Evolutionary conservation across 75 land plant species (phyloP).

Genomic region (Larix kaempferi): DNA sequence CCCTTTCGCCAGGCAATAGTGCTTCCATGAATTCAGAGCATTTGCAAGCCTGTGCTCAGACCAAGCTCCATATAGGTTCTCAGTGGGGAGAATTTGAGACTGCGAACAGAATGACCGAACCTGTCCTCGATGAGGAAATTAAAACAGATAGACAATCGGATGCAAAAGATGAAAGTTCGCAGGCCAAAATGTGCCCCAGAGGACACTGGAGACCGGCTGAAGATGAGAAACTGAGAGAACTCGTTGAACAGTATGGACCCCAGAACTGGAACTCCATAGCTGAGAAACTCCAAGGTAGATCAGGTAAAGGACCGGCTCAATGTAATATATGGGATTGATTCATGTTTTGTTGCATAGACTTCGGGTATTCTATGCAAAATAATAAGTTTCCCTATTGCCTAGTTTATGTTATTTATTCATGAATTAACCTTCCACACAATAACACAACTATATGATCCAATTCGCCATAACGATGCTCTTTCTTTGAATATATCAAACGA

Average conservation of each 20-base stretch:
- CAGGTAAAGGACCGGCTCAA: slow-evolving; percentile 24
- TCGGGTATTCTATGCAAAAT: too few relatives aligned
- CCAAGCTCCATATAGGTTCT: neutral
- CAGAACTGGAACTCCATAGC: slow-evolving; percentile 65
- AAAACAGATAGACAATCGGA: neutral
- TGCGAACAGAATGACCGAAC: slow-evolving; percentile 1
- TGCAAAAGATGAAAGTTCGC: neutral
- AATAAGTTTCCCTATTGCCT: too few relatives aligned
- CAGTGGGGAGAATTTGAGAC: neutral
- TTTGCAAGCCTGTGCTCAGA: neutral
- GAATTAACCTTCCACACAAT: too few relatives aligned
- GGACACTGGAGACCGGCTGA: slow-evolving; percentile 60
- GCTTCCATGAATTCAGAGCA: neutral
- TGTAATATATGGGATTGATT: too few relatives aligned
- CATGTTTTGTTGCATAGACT: too few relatives aligned
- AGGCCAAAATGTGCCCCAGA: slow-evolving; percentile 5
- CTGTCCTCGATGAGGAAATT: neutral
- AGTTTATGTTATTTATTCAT: too few relatives aligned
- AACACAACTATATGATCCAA: too few relatives aligned
- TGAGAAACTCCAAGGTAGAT: slow-evolving; percentile 49
- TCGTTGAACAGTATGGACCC: slow-evolving; percentile 41
- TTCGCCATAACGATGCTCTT: too few relatives aligned
- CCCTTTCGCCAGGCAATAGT: neutral
- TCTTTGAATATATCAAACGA: too few relatives aligned
- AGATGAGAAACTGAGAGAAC: slow-evolving; percentile 49